Conservation (phyloP, 1,139 yeast genomes). For the Candida sanyaensis region DNA sequence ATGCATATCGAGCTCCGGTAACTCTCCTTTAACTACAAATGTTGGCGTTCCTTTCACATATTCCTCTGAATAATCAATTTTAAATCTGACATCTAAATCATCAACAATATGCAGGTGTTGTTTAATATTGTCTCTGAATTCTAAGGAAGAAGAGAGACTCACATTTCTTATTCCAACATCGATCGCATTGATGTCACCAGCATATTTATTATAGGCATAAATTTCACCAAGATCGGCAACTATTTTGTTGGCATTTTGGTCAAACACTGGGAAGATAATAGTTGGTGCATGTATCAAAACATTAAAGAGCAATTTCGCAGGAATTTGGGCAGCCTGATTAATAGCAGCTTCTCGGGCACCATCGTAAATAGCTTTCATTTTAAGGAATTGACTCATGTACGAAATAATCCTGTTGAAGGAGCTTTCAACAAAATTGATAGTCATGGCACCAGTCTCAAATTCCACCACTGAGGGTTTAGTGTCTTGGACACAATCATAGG, state of each 20-base stretch:
- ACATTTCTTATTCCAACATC: conserved; percentile 76
- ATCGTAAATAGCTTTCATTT: conserved; percentile 87
- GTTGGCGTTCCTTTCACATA: conserved; percentile 46
- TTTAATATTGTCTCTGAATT: conserved; percentile 33
- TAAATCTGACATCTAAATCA: conserved; percentile 64
- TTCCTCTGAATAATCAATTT: conserved; percentile 57
- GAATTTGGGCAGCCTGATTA: conserved; percentile 64
- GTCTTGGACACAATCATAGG: conserved; percentile 62
- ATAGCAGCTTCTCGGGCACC: conserved; percentile 84
- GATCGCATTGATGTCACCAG: conserved; percentile 14
- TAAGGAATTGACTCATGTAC: conserved; percentile 73
- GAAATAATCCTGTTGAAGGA: conserved; percentile 69
- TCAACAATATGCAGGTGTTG: conserved; percentile 71
- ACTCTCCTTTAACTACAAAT: conserved; percentile 55
- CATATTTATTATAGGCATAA: conserved; percentile 65
- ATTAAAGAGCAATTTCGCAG: conserved; percentile 68
- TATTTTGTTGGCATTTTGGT: conserved; percentile 57
- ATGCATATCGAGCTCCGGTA: conserved; percentile 66
- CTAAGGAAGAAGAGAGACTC: conserved; percentile 52
- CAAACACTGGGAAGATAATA: conserved; percentile 69
- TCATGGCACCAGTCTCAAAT: conserved; percentile 74
- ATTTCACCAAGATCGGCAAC: conserved; percentile 84
- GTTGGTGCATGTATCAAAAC: conserved; percentile 79
- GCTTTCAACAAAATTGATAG: conserved; percentile 76
- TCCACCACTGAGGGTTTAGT: conserved; percentile 54